phyloP scores from a whole-genome alignment of 495 filamentous ascomycete genomes.

The Tuber calosporum region DNA sequence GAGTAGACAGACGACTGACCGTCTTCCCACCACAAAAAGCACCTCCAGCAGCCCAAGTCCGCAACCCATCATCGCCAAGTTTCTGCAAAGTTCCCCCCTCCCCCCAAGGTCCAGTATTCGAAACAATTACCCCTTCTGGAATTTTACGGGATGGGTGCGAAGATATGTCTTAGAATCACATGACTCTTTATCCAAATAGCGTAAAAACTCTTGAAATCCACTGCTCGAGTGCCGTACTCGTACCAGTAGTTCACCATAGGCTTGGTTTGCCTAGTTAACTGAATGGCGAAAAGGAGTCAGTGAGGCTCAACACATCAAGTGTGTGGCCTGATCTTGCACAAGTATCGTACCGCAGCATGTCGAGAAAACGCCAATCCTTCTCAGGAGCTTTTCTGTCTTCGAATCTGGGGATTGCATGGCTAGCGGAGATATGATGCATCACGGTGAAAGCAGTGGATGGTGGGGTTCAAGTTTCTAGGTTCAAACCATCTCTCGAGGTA shows the following conservation, averaged over 20 bases:
- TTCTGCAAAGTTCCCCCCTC: not conserved
- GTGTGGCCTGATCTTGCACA: not conserved
- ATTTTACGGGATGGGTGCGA: not conserved
- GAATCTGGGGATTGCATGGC: not conserved
- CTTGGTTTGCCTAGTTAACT: not conserved
- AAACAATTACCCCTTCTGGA: not conserved
- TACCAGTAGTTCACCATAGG: not conserved
- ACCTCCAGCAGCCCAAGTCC: not conserved
- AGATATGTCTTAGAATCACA: not conserved
- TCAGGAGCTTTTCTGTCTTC: not conserved
- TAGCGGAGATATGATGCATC: too few species aligned
- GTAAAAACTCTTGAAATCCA: not conserved
- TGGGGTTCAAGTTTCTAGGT: not conserved
- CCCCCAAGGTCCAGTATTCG: not conserved
- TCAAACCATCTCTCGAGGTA: not conserved
- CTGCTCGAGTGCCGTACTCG: not conserved
- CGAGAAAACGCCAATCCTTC: not conserved
- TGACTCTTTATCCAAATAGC: not conserved
- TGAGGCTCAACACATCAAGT: not conserved
- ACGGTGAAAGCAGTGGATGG: too few species aligned
- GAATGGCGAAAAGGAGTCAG: not conserved
- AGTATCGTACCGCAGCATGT: too few species aligned
- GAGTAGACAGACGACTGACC: too few species aligned
- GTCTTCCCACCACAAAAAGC: conserved; percentile 1
- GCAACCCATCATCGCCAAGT: not conserved